Conservation (phyloP, 805 yeast species). For the Lipomyces chichibuensis region DNA sequence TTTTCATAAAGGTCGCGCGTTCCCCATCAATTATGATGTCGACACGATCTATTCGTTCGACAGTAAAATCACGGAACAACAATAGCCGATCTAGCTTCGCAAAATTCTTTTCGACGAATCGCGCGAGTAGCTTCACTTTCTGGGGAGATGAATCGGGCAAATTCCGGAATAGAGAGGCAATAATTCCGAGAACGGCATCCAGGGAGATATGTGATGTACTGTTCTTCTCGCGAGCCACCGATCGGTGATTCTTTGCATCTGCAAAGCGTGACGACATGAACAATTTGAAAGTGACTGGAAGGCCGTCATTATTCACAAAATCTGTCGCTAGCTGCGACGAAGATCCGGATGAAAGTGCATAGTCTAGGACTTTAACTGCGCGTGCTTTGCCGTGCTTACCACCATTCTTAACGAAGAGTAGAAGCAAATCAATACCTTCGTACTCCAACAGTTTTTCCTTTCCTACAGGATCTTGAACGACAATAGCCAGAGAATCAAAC, state of each 20-base stretch:
- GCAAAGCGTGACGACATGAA: constrained; percentile 29
- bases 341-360: constrained; percentile 29
- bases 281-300: constrained; percentile 26
- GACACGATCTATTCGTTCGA: constrained; percentile 14
- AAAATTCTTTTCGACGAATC: constrained; percentile 34
- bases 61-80: constrained; percentile 10
- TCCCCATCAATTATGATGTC: constrained; percentile 19
- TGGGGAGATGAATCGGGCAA: constrained; percentile 33
- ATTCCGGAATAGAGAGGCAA: constrained; percentile 33
- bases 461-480: constrained; percentile 32
- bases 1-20: constrained; percentile 17
- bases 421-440: constrained; percentile 36
- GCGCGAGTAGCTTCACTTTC: constrained; percentile 30
- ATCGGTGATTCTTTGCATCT: constrained; percentile 16
- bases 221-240: constrained; percentile 18
- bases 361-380: constrained; percentile 32
- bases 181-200: constrained; percentile 34
- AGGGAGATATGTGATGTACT: constrained; percentile 21
- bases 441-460: constrained; percentile 30
- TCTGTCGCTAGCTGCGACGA: constrained; percentile 18
- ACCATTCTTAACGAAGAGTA: constrained; percentile 27
- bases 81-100: constrained; percentile 30
- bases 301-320: constrained; percentile 35
- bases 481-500: constrained; percentile 32
- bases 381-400: constrained; percentile 32